A percentile compares a stretch with the other conserved stretches of the same genome.
Conservation (phyloP, 768 basidiomycete genomes). For the Termitomyces heimii region DNA sequence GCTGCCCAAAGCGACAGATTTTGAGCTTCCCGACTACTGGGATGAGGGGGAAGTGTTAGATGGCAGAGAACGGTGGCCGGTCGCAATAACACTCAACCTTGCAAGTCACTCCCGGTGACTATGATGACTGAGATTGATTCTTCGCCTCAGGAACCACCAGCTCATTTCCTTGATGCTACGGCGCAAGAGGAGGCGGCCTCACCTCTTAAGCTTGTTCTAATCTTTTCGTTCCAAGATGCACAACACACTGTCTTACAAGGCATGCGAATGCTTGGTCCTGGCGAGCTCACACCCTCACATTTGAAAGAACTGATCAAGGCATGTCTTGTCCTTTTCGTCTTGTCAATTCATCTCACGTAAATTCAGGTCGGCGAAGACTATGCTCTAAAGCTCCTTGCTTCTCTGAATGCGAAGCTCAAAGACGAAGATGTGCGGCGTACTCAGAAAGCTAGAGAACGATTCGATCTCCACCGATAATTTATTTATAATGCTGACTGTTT, state of each 20-base stretch:
- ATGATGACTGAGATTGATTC: not conserved
- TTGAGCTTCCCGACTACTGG: slow-evolving; percentile 85
- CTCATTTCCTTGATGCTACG: slow-evolving; percentile 73
- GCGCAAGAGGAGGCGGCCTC: slow-evolving; percentile 65
- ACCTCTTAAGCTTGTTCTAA: slow-evolving; percentile 51
- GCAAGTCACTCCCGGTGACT: slow-evolving; percentile 33
- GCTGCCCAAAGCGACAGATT: slow-evolving; percentile 56
- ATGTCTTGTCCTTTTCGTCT: slow-evolving; percentile 6
- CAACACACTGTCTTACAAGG: slow-evolving; percentile 45
- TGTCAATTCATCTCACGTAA: not conserved
- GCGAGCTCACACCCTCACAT: slow-evolving; percentile 44
- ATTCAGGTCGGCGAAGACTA: slow-evolving; percentile 61
- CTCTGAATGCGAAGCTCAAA: slow-evolving; percentile 57
- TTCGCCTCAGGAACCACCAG: slow-evolving; percentile 40
- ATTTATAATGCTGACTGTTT: not conserved
- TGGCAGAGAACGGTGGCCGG: slow-evolving; percentile 64
- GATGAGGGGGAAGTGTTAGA: slow-evolving; percentile 70
- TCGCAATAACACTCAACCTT: slow-evolving; percentile 73
- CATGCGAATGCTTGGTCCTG: slow-evolving; percentile 58
- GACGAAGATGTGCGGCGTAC: slow-evolving; percentile 59
- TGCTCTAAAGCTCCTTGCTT: slow-evolving; percentile 48
- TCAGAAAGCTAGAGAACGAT: slow-evolving; percentile 52
- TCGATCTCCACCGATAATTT: slow-evolving; percentile 25
- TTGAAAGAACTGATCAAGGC: slow-evolving; percentile 55
- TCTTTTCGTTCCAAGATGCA: slow-evolving; percentile 52